Evolutionary conservation across 2,329 filamentous ascomycete genomes (phyloP).

Genomic region (Colletotrichum eremochloae): DNA sequence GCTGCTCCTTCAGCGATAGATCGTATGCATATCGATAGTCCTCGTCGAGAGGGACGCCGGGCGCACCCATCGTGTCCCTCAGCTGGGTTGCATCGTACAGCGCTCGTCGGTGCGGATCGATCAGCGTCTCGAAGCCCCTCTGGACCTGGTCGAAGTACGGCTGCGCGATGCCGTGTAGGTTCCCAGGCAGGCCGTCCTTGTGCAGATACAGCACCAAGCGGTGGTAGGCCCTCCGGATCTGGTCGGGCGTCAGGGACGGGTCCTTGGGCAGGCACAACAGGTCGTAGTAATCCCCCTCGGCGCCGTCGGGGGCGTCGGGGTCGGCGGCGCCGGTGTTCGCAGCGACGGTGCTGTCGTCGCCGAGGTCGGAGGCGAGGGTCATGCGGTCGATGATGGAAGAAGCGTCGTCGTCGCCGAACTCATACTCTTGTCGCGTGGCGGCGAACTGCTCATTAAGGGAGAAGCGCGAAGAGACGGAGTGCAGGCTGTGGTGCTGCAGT

Average conservation of each 20-base stretch:
- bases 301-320: slow-evolving; percentile 36
- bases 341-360: slow-evolving; percentile 43
- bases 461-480: slow-evolving; percentile 58
- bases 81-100: slow-evolving; percentile 56
- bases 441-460: slow-evolving; percentile 64
- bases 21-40: slow-evolving; percentile 44
- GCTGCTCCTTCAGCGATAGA: slow-evolving; percentile 44
- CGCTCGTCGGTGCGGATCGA: slow-evolving; percentile 57
- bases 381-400: slow-evolving; percentile 58
- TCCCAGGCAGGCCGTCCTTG: slow-evolving; percentile 56
- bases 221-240: slow-evolving; percentile 60
- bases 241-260: slow-evolving; percentile 48
- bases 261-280: slow-evolving; percentile 58
- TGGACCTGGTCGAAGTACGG: slow-evolving; percentile 58
- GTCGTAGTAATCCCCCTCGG: slow-evolving; percentile 58
- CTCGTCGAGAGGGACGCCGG: slow-evolving; percentile 35
- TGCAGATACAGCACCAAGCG: slow-evolving; percentile 61
- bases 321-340: slow-evolving; percentile 8
- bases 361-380: slow-evolving; percentile 46
- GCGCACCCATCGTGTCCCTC: slow-evolving; percentile 31
- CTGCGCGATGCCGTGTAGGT: slow-evolving; percentile 55
- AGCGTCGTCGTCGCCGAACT: slow-evolving; percentile 63
- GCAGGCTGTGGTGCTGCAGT: slow-evolving; percentile 45
- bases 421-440: slow-evolving; percentile 60
- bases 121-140: slow-evolving; percentile 62